Base-by-base conservation (phyloP, 1,139 yeast species). In the Debaryomyces coudertii region DNA sequence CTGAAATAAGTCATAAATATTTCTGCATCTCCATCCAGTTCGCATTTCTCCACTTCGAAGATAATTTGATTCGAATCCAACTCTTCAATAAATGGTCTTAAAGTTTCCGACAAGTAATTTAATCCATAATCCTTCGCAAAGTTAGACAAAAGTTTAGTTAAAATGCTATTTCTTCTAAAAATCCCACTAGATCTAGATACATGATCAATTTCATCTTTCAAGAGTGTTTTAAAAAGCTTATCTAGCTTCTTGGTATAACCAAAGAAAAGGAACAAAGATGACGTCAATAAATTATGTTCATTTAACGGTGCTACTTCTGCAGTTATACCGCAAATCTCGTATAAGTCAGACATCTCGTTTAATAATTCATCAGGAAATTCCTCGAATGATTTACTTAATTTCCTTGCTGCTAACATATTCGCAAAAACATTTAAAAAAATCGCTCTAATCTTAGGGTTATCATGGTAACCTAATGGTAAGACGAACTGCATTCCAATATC, bases 401-500 rank as follows among this genome's bases (percentile, higher is more conserved):
- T 71, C 58, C 63, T 77, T 61, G 65, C 78, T 60, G 57, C 75
- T 68, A 58, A 83, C 79, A 62, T 87, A 47, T 84, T 82, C 1
- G 87, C 81, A 57, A 90, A 87, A 3, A 89, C 93, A 52, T 85
- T 85, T 58, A 89, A 71, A 58, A 89, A 88, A 1, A 93, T 83
- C 5, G 86, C 70, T 48, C 95, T 69, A 27, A 88, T 81, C 45
- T 82, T 78, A 16, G 69, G 65, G 57, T 87, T 87, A 33, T 78
- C 79, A 55, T 89, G 90, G 56, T 83, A 87, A 0, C 96, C 95
- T 58, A 89, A 73, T 0, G 95, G 90, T 12, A 90, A 66, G 1
- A 92, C 90, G 62, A 82, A 82, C 45, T 82, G 83, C 60, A 89
- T 73, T 7, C 96, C 96, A 42, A 87, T 83, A 51, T 86, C 90